A percentile compares a stretch with the other conserved stretches of the same genome.
These are phyloP conservation scores for Shiraia sp. DNA, from an alignment of 2,329 filamentous ascomycete species.

Conservation along the genomic window DNA sequence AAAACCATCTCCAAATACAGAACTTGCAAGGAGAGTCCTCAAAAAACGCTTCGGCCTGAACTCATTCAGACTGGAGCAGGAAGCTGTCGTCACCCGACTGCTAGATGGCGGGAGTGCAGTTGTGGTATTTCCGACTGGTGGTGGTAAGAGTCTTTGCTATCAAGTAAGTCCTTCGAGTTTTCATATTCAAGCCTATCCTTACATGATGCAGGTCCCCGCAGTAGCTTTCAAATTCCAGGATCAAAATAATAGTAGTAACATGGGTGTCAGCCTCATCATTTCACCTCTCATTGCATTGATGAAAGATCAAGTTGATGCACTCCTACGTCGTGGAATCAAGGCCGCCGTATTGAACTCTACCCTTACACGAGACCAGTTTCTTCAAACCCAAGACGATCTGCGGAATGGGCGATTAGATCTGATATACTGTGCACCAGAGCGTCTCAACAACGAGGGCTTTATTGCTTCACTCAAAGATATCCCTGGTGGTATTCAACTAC, in stretches of 20 bases:
- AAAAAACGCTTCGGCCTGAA: conserved; percentile 47
- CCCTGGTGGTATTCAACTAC: conserved; percentile 70
- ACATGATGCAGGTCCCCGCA: conserved; percentile 39
- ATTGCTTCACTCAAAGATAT: conserved; percentile 66
- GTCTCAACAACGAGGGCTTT: conserved; percentile 79
- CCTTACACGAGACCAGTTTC: conserved; percentile 58
- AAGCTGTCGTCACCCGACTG: conserved; percentile 49
- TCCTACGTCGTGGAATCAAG: conserved; percentile 70
- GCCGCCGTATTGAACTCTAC: conserved; percentile 79
- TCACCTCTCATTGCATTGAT: conserved; percentile 92
- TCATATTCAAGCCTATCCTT: conserved; percentile 1
- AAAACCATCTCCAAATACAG: conserved; percentile 15
- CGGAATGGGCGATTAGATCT: conserved; percentile 73
- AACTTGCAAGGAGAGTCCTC: conserved; percentile 42
- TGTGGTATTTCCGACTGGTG: conserved; percentile 80
- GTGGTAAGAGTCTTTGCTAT: conserved; percentile 94
- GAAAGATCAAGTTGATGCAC: conserved; percentile 91
- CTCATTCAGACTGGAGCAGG: conserved; percentile 52
- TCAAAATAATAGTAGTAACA: conserved; percentile 54
- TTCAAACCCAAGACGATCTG: conserved; percentile 61
- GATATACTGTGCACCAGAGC: conserved; percentile 92
- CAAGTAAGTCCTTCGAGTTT: conserved; percentile 61
- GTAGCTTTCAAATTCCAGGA: conserved; percentile 50
- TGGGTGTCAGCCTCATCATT: conserved; percentile 85
- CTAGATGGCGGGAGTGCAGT: conserved; percentile 50